Evolutionary conservation across 495 filamentous ascomycete genomes (phyloP), one percentile per base, ranked within the genome.

Genomic region (Alectoria sarmentosa): DNA sequence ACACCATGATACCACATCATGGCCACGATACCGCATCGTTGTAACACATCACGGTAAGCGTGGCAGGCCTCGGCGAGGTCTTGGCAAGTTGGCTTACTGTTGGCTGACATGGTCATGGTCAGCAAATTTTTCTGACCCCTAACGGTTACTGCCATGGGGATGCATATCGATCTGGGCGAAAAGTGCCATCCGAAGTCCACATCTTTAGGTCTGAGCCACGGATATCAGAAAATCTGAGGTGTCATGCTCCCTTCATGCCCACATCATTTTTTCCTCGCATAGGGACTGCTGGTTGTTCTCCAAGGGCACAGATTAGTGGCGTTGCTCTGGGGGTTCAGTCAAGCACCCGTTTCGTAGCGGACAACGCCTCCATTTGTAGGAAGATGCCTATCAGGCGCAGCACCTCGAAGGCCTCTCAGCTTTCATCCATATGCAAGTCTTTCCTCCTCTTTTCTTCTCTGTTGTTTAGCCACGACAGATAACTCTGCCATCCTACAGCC

Each of bases 401-500:
- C 26, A 17, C 5, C 17, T 34, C 14, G 19, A 44, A 21, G 7
- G 23, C 30, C 26, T 26, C 10, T 55, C 49, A 63, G 44, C 13
- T 59, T 15, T 56, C 14, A 23, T 21, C 7, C 17, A 28, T 6
- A 17, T 39, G 41, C 46, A 41, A 42, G 8, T 36, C 42, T 46
- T 64, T 67, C 34, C 52, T 48, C 6, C 30, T 38, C 46, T 48
- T 63, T 38, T 68, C 82, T 71, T 85, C 78, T 48, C 76, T 75
- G 68, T 88, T 89, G 7, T 96, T 96, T 72, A 97, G 75, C 75
- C 85, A 89, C 61, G 84, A 88, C 66, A 97, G 70, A 79, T 97
- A 97, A 4, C 88, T 90, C 76, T 96, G 92, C 92, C 92, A 97
- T 2, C 90, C 89, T 55, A 96, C 86, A 4, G 90, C 91, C 69